Evolutionary conservation across 768 basidiomycete species (phyloP).

Genomic region (Pleurotus giganteus): DNA sequence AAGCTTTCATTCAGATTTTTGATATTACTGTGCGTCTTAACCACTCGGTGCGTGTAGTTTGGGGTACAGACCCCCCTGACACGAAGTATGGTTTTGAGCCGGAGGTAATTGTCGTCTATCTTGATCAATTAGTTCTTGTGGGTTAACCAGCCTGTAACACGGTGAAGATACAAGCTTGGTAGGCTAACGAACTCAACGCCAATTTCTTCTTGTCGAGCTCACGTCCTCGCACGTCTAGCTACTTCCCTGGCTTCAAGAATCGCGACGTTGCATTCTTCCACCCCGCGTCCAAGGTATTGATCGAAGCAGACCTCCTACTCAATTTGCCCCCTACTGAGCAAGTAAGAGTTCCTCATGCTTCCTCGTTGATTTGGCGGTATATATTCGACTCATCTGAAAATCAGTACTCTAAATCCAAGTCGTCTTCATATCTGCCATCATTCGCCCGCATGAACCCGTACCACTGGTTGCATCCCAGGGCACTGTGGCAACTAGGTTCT

Average conservation of each 20-base stretch:
- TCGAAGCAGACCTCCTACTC: conserved; percentile 81
- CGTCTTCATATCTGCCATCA: conserved; percentile 19
- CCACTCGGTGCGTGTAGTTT: conserved; percentile 31
- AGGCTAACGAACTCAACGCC: neutral
- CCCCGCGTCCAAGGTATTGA: conserved; percentile 61
- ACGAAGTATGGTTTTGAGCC: conserved; percentile 79
- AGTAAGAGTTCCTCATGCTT: conserved; percentile 26
- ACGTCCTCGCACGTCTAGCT: conserved; percentile 33
- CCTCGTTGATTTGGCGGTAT: neutral
- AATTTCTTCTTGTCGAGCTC: neutral
- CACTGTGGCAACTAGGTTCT: conserved; percentile 31
- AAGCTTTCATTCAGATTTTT: conserved; percentile 16
- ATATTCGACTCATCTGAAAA: neutral
- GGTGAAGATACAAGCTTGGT: conserved; percentile 44
- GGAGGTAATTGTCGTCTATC: conserved; percentile 35
- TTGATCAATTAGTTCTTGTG: neutral
- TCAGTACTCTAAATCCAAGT: conserved; percentile 40
- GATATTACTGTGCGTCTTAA: neutral
- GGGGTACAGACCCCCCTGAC: conserved; percentile 57
- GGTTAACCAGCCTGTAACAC: neutral
- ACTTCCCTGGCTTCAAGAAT: conserved; percentile 69
- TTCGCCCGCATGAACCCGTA: conserved; percentile 32
- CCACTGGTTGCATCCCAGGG: conserved; percentile 30
- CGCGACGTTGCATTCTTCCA: conserved; percentile 88
- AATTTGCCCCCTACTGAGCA: conserved; percentile 83